phyloP scores from a whole-genome alignment of 1,284 basidiomycete species.

The Sporisorium reilianum region DNA sequence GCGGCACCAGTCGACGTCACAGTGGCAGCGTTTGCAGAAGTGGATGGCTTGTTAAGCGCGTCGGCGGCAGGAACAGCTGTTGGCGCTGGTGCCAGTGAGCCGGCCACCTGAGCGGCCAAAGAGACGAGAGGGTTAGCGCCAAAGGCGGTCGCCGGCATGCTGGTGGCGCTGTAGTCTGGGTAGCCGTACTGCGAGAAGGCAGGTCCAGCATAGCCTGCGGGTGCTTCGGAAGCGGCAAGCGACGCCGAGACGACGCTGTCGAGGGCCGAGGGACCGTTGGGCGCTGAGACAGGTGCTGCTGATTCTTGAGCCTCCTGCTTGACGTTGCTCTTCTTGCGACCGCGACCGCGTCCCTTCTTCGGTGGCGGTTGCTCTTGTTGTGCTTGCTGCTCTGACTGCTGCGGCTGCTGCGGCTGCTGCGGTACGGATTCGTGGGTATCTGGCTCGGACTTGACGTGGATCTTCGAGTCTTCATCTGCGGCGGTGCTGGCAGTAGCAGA shows the following conservation, averaged over 20 bases:
- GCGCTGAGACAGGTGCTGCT: constrained; percentile 4
- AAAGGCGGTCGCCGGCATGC: constrained; percentile 41
- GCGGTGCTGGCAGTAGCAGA: constrained; percentile 31
- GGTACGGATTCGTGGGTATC: constrained; percentile 19
- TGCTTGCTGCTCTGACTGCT: neutral
- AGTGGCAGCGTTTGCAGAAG: constrained; percentile 10
- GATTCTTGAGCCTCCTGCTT: constrained; percentile 19
- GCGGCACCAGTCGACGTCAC: constrained; percentile 9
- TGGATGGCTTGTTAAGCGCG: constrained; percentile 14
- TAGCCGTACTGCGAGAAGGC: constrained; percentile 45
- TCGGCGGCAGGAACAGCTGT: constrained; percentile 15
- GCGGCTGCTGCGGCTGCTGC: neutral
- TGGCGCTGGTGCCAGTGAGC: constrained; percentile 21
- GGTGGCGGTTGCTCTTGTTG: constrained; percentile 12
- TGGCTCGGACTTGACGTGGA: constrained; percentile 37
- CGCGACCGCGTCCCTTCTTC: constrained; percentile 38
- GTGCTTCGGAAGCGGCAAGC: constrained; percentile 27
- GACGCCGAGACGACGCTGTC: constrained; percentile 38
- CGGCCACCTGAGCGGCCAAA: constrained; percentile 43
- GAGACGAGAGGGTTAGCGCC: constrained; percentile 42
- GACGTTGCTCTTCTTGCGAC: constrained; percentile 43
- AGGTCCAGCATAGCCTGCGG: constrained; percentile 21
- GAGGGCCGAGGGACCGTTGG: constrained; percentile 18
- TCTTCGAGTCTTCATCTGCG: constrained; percentile 24
- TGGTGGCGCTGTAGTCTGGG: constrained; percentile 42